Evolutionary conservation across 2,329 filamentous ascomycete species (phyloP), one percentile per base, ranked within the genome.

Genomic region (Capronia coronata): DNA sequence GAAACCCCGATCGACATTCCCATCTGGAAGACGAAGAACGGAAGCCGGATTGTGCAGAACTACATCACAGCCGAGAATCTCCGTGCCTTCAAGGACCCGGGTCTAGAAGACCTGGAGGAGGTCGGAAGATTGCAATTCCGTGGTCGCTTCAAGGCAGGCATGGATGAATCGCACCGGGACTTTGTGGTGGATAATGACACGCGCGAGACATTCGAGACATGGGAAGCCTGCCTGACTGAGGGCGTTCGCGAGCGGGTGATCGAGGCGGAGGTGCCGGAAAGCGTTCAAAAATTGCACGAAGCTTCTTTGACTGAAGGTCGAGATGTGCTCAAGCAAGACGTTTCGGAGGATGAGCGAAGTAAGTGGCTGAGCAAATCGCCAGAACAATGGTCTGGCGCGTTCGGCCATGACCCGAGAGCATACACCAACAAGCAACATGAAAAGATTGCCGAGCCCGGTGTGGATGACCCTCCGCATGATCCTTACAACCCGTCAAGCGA

Each of bases 181-280:
- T 96, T 95, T 60, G 83, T 95, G 18, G 79, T 82, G 41, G 87
- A 94, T 66, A 95, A 94, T 62, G 83, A 94, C 64, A 84, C 85
- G 1, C 83, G 91, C 25, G 93, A 97, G 72, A 96, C 90, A 0
- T 94, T 87, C 57, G 91, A 97, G 70, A 86, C 85, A 0, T 97
- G 90, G 88, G 89, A 96, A 67, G 87, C 89, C 0, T 96, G 91
- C 65, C 80, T 85, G 34, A 82, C 88, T 0, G 90, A 97, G 66
- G 91, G 91, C 10, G 87, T 95, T 0, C 81, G 93, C 1, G 69
- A 75, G 11, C 78, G 82, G 48, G 77, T 80, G 22, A 87, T 96
- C 1, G 71, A 77, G 8, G 77, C 82, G 19, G 84, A 94, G 61
- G 73, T 95, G 0, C 87, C 89, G 0, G 79, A 82, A 1, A 70